Evolutionary conservation across 2,329 filamentous ascomycete species (phyloP).

Genomic region (Calonectria leucothoes): DNA sequence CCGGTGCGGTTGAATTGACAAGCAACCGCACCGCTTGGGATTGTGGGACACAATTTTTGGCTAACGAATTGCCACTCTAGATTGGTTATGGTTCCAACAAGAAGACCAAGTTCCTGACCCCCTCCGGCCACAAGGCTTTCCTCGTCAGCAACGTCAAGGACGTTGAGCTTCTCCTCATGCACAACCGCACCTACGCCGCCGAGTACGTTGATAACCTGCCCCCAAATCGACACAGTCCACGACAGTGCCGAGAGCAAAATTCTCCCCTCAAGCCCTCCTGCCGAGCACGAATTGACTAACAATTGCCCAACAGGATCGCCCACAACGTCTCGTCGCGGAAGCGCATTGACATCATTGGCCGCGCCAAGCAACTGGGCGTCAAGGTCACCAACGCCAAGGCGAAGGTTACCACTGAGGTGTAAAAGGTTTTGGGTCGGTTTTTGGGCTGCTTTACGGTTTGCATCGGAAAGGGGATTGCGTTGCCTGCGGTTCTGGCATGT

Average conservation of each 20-base stretch:
- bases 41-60: constrained; percentile 26
- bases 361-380: constrained; percentile 97
- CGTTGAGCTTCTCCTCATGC: constrained; percentile 98
- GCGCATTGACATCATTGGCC: constrained; percentile 96
- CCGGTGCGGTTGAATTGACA: not conserved
- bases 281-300: constrained; percentile 18
- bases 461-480: constrained; percentile 47
- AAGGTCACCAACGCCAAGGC: constrained; percentile 99
- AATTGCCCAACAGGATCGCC: constrained; percentile 78
- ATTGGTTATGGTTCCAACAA: constrained; percentile 99
- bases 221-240: not conserved
- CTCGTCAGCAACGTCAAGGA: constrained; percentile 97
- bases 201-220: constrained; percentile 75
- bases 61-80: constrained; percentile 58
- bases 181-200: constrained; percentile 99
- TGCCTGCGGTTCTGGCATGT: constrained; percentile 46
- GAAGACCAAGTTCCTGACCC: constrained; percentile 99
- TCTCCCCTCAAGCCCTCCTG: not conserved
- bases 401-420: constrained; percentile 95
- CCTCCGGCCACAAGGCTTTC: constrained; percentile 99
- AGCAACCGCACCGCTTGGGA: not conserved
- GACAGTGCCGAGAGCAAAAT: not conserved
- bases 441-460: constrained; percentile 47
- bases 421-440: constrained; percentile 53
- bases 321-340: constrained; percentile 98